These are phyloP conservation scores for Alternaria conjuncta DNA, from an alignment of 2,329 filamentous ascomycete species.

Conservation along the genomic window DNA sequence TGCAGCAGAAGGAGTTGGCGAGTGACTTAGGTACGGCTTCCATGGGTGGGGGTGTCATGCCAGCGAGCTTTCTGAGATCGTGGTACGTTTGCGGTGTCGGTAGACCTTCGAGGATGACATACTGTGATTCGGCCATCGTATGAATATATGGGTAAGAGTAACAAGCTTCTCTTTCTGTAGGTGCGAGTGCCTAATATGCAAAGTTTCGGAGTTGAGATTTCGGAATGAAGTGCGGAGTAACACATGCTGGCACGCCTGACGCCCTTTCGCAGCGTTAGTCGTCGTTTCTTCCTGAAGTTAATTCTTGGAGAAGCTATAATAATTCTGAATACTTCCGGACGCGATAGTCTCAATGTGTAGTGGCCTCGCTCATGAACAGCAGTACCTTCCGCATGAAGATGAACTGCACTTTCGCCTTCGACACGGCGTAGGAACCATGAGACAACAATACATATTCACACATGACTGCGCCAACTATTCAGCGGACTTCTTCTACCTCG, in stretches of 20 bases:
- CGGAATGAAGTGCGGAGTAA: not conserved
- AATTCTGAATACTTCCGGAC: not conserved
- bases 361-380: not conserved
- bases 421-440: not conserved
- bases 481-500: not conserved
- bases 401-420: not conserved
- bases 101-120: slow-evolving; percentile 34
- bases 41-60: slow-evolving; percentile 39
- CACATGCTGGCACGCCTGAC: not conserved
- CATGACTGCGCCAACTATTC: not conserved
- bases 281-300: not conserved
- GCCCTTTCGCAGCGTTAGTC: not conserved
- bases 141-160: not conserved
- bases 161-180: not conserved
- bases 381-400: not conserved
- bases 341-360: not conserved
- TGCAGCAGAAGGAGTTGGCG: slow-evolving; percentile 32
- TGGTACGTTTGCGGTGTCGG: slow-evolving; percentile 41
- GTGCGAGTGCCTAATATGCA: not conserved
- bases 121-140: slow-evolving; percentile 19
- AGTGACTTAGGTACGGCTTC: slow-evolving; percentile 35
- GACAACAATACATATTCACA: not conserved
- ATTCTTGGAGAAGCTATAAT: not conserved
- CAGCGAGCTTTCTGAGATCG: slow-evolving; percentile 36
- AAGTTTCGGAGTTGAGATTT: not conserved